Percentiles rank a stretch among this genome's conserved stretches.
Evolutionary conservation across 257 asterid species (phyloP).

Genomic region (Scutellaria minor): DNA sequence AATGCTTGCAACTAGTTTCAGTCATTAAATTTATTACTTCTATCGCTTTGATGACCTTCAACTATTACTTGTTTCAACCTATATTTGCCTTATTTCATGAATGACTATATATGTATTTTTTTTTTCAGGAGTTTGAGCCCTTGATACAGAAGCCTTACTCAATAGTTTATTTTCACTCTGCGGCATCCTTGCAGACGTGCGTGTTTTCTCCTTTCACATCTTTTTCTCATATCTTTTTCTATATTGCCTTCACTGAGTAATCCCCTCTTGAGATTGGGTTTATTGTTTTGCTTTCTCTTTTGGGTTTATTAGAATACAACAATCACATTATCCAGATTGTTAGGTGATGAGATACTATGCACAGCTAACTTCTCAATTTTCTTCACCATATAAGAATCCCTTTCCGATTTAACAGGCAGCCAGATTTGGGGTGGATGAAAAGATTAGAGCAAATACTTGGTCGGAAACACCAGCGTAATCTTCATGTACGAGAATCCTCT

Average conservation of each 20-base stretch:
- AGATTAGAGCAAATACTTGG: conserved; percentile 94
- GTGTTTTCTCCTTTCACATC: conserved; percentile 32
- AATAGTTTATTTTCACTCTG: conserved; percentile 91
- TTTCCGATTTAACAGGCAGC: conserved; percentile 69
- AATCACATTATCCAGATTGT: too few species aligned
- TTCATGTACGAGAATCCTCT: conserved; percentile 63
- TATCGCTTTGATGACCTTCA: conserved; percentile 15
- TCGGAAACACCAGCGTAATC: conserved; percentile 93
- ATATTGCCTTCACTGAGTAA: neutral
- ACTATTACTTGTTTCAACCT: conserved; percentile 1
- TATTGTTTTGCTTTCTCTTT: too few species aligned
- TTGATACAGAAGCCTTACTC: conserved; percentile 95
- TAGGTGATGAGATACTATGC: too few species aligned
- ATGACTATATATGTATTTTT: conserved; percentile 21
- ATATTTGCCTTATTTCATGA: neutral
- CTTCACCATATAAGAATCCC: too few species aligned
- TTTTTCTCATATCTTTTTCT: neutral
- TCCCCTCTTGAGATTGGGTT: too few species aligned
- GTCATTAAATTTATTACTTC: conserved; percentile 1
- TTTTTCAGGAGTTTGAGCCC: conserved; percentile 96
- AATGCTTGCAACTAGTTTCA: conserved; percentile 30
- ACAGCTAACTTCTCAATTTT: neutral
- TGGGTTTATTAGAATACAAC: too few species aligned
- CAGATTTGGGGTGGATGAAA: conserved; percentile 97
- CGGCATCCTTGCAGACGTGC: conserved; percentile 90